Percentiles rank a stretch among this genome's conserved stretches.
These are phyloP conservation scores for Mycocentrospora acerina DNA, from an alignment of 2,329 filamentous ascomycete genomes.

Conservation along the genomic window DNA sequence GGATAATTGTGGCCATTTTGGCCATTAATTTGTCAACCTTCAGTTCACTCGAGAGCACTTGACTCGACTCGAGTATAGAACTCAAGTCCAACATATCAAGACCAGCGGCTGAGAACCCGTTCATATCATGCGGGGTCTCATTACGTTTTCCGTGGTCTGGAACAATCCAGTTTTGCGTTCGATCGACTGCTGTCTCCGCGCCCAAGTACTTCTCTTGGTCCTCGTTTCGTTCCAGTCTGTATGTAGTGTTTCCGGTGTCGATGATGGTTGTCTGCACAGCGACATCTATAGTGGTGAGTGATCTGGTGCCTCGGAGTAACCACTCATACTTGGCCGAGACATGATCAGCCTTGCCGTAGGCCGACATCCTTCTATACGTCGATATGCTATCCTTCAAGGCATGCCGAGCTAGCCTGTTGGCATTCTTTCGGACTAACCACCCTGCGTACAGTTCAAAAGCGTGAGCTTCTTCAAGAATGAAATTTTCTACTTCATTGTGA, in stretches of 20 bases:
- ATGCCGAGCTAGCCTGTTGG: constrained; percentile 68
- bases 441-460: constrained; percentile 74
- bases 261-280: constrained; percentile 71
- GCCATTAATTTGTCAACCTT: constrained; percentile 74
- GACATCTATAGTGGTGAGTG: constrained; percentile 61
- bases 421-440: constrained; percentile 65
- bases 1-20: constrained; percentile 79
- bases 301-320: constrained; percentile 64
- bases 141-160: constrained; percentile 47
- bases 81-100: constrained; percentile 83
- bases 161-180: constrained; percentile 52
- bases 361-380: constrained; percentile 69
- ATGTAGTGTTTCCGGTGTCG: constrained; percentile 44
- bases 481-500: constrained; percentile 67
- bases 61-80: constrained; percentile 75
- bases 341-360: constrained; percentile 66
- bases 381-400: constrained; percentile 67
- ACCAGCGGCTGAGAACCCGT: constrained; percentile 64
- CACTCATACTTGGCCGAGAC: constrained; percentile 69
- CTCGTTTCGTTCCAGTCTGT: constrained; percentile 49
- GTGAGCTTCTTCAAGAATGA: constrained; percentile 70
- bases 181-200: constrained; percentile 45
- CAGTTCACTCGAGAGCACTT: constrained; percentile 76
- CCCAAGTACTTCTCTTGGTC: constrained; percentile 43
- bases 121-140: constrained; percentile 54